Conservation (phyloP, 768 basidiomycete genomes). For the Amanita molliuscula region DNA sequence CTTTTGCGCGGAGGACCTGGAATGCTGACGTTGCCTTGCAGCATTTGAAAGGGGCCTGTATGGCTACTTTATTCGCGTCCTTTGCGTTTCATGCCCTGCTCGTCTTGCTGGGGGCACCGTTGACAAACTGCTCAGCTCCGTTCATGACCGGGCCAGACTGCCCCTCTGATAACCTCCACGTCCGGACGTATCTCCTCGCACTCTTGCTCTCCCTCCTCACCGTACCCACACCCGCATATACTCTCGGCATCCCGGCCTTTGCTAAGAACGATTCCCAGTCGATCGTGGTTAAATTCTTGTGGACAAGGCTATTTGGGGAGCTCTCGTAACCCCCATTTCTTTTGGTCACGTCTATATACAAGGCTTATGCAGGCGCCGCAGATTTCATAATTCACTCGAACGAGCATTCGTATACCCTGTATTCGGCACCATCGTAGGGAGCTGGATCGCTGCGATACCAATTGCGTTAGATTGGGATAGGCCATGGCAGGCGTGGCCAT, state of each 20-base stretch:
- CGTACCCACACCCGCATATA: constrained; percentile 59
- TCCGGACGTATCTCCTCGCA: constrained; percentile 60
- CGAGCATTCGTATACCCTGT: constrained; percentile 72
- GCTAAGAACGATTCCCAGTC: constrained; percentile 30
- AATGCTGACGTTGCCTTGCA: constrained; percentile 14
- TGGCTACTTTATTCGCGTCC: constrained; percentile 41
- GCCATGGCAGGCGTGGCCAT: constrained; percentile 94
- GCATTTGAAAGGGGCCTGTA: constrained; percentile 41
- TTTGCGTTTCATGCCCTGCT: constrained; percentile 36
- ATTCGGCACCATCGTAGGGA: constrained; percentile 59
- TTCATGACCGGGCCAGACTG: constrained; percentile 3
- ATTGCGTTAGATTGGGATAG: constrained; percentile 95
- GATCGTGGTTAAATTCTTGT: constrained; percentile 48
- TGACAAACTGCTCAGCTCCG: constrained; percentile 36
- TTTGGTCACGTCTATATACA: constrained; percentile 1
- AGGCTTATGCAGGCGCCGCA: constrained; percentile 13
- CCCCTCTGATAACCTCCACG: constrained; percentile 11
- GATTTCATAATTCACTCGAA: constrained; percentile 59
- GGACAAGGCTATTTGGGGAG: constrained; percentile 76
- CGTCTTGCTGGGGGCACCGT: constrained; percentile 69
- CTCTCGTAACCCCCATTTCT: constrained; percentile 46
- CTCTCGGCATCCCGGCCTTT: constrained; percentile 48
- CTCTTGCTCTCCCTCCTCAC: constrained; percentile 58
- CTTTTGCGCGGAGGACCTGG: background rate
- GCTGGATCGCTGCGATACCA: constrained; percentile 76